phyloP scores from a whole-genome alignment of 768 basidiomycete species.

The Russula brevipes region DNA sequence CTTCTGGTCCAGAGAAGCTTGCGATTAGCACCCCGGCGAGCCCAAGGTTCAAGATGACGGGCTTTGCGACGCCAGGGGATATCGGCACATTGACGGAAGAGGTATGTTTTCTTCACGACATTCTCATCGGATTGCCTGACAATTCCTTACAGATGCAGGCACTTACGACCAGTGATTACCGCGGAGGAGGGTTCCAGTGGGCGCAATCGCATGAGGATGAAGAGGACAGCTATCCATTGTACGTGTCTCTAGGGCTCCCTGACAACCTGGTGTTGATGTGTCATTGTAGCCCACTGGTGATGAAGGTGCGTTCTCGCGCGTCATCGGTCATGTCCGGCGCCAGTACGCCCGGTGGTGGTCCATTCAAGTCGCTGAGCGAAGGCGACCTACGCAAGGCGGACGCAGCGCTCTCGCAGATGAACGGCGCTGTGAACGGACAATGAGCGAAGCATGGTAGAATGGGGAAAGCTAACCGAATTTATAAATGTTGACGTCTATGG shows the following conservation, averaged over 20 bases:
- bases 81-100: slow-evolving; percentile 86
- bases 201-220: slow-evolving; percentile 64
- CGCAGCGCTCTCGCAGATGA: slow-evolving; percentile 69
- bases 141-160: slow-evolving; percentile 64
- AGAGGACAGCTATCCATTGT: slow-evolving; percentile 90
- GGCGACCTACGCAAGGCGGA: slow-evolving; percentile 84
- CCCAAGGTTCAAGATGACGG: slow-evolving; percentile 68
- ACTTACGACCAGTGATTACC: slow-evolving; percentile 82
- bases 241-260: slow-evolving; percentile 33
- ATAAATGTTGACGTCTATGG: slow-evolving; percentile 12
- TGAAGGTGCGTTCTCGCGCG: slow-evolving; percentile 82
- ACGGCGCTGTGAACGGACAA: slow-evolving; percentile 25
- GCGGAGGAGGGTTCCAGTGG: slow-evolving; percentile 60
- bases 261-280: slow-evolving; percentile 1
- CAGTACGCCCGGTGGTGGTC: slow-evolving; percentile 85
- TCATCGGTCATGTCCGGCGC: slow-evolving; percentile 68
- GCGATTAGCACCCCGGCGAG: slow-evolving; percentile 82
- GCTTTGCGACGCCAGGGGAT: slow-evolving; percentile 89
- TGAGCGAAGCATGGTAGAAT: background rate
- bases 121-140: background rate
- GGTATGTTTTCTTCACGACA: slow-evolving; percentile 37
- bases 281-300: slow-evolving; percentile 66
- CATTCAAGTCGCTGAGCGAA: slow-evolving; percentile 77
- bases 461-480: slow-evolving; percentile 8
- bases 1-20: slow-evolving; percentile 61